These are phyloP conservation scores for Apophysomyces ossiformis DNA, from an alignment of 371 early-diverging fungal species.

Conservation along the genomic window DNA sequence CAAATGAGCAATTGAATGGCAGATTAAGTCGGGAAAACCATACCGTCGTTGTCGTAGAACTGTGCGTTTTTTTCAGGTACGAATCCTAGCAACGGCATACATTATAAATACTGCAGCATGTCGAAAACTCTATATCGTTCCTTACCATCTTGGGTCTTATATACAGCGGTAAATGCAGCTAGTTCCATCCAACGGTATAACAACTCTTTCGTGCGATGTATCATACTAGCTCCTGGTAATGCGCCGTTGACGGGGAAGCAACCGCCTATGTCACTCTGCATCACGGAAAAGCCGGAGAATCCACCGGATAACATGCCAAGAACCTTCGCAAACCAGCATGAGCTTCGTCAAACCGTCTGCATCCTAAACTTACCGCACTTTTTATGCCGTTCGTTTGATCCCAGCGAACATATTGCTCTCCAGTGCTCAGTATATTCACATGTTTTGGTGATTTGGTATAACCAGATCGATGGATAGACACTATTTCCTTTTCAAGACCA, in stretches of 20 bases:
- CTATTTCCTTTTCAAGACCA: slow-evolving; percentile 31
- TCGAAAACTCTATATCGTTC: not conserved
- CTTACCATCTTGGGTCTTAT: slow-evolving; percentile 54
- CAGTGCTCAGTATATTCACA: slow-evolving; percentile 45
- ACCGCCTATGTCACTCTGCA: slow-evolving; percentile 57
- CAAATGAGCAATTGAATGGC: not conserved
- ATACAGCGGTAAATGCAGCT: slow-evolving; percentile 50
- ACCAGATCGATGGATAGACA: slow-evolving; percentile 39
- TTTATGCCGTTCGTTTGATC: slow-evolving; percentile 52
- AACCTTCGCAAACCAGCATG: slow-evolving; percentile 13
- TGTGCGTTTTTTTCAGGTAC: slow-evolving; percentile 56
- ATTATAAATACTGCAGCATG: not conserved
- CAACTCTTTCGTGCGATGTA: slow-evolving; percentile 40
- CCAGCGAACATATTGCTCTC: slow-evolving; percentile 49
- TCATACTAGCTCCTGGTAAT: slow-evolving; percentile 38
- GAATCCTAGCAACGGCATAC: slow-evolving; percentile 15
- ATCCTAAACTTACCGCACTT: slow-evolving; percentile 37
- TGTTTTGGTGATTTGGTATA: slow-evolving; percentile 38
- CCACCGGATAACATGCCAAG: slow-evolving; percentile 54
- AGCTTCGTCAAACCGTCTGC: not conserved
- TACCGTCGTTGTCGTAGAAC: slow-evolving; percentile 58
- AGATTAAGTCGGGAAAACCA: not conserved
- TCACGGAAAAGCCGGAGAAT: slow-evolving; percentile 51
- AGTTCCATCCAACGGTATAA: slow-evolving; percentile 61
- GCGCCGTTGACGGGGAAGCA: slow-evolving; percentile 40